Evolutionary conservation across 2,329 filamentous ascomycete species (phyloP).

Genomic region (Amauroascus verrucosus): DNA sequence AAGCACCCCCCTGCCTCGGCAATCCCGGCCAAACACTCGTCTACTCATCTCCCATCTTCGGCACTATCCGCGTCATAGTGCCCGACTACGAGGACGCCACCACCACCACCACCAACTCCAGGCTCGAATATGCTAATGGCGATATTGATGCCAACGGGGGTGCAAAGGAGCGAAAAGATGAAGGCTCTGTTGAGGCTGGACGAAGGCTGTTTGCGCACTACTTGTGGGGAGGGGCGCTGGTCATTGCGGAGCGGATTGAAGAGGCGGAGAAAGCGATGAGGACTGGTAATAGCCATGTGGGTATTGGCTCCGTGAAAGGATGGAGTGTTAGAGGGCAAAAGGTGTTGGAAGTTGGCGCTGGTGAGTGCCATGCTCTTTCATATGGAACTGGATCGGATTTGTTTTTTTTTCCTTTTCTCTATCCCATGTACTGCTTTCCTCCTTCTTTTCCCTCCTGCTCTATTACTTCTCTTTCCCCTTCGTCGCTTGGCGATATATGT

Average conservation of each 20-base stretch:
- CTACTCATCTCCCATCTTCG: slow-evolving; percentile 39
- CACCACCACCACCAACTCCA: background rate
- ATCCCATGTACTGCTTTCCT: background rate
- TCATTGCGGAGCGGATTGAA: slow-evolving; percentile 35
- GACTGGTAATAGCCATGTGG: slow-evolving; percentile 14
- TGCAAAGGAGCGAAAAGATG: slow-evolving; percentile 7
- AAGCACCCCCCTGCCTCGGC: slow-evolving; percentile 46
- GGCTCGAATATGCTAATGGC: too few relatives aligned
- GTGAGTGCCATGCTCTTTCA: slow-evolving; percentile 35
- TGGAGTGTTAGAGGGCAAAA: slow-evolving; percentile 41
- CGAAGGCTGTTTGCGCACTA: slow-evolving; percentile 49
- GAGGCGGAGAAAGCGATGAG: slow-evolving; percentile 11
- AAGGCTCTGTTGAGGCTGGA: slow-evolving; percentile 34
- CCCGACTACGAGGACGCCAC: slow-evolving; percentile 25
- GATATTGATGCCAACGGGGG: background rate
- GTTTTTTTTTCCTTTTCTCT: background rate
- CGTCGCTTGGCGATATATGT: background rate
- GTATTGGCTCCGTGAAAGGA: slow-evolving; percentile 15
- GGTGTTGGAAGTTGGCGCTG: slow-evolving; percentile 52
- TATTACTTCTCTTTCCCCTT: background rate
- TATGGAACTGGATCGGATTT: background rate
- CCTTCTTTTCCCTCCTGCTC: background rate
- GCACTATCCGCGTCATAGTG: slow-evolving; percentile 32
- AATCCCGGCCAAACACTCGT: slow-evolving; percentile 42
- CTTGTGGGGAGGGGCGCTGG: slow-evolving; percentile 46